A percentile compares a stretch with the other conserved stretches of the same genome.
These are phyloP conservation scores for Plectosphaerella plurivora DNA, from an alignment of 2,329 filamentous ascomycete genomes.

Conservation along the genomic window DNA sequence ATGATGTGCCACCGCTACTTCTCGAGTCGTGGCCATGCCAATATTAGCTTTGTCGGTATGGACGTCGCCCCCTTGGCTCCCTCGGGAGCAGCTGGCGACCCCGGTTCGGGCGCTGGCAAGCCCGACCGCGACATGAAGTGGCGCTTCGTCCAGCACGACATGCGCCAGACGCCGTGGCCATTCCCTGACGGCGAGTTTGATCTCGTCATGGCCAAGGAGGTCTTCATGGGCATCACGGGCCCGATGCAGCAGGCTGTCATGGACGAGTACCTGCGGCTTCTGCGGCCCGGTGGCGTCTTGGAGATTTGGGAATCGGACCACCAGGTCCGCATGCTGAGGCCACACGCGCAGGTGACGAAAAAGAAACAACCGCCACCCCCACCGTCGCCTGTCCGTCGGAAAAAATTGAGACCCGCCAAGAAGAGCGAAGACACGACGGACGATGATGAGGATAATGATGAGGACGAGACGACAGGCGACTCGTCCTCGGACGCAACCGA, in stretches of 20 bases:
- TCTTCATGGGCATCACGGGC: conserved; percentile 62
- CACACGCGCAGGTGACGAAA: conserved; percentile 62
- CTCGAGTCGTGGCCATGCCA: conserved; percentile 58
- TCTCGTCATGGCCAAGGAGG: conserved; percentile 82
- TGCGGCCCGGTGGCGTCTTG: conserved; percentile 72
- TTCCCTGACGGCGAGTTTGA: conserved; percentile 80
- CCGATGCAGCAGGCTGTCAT: conserved; percentile 50
- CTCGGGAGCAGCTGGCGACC: neutral
- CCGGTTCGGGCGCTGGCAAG: conserved; percentile 33
- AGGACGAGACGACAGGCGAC: conserved; percentile 21
- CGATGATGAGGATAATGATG: conserved; percentile 48
- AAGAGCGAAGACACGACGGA: conserved; percentile 19
- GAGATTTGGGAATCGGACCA: conserved; percentile 92
- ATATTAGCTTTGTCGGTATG: conserved; percentile 75
- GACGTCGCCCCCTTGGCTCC: conserved; percentile 71
- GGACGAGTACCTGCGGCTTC: conserved; percentile 72
- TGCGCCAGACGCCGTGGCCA: conserved; percentile 71
- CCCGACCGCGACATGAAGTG: conserved; percentile 73
- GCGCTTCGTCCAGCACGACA: conserved; percentile 84
- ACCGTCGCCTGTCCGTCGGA: neutral
- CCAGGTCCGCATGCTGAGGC: conserved; percentile 75
- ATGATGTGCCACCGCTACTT: conserved; percentile 83
- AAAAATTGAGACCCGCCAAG: too few relatives aligned
- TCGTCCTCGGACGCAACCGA: neutral
- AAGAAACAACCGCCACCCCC: conserved; percentile 19